Evolutionary conservation across 768 basidiomycete species (phyloP).

Genomic region (Pleurotus cornucopiae): DNA sequence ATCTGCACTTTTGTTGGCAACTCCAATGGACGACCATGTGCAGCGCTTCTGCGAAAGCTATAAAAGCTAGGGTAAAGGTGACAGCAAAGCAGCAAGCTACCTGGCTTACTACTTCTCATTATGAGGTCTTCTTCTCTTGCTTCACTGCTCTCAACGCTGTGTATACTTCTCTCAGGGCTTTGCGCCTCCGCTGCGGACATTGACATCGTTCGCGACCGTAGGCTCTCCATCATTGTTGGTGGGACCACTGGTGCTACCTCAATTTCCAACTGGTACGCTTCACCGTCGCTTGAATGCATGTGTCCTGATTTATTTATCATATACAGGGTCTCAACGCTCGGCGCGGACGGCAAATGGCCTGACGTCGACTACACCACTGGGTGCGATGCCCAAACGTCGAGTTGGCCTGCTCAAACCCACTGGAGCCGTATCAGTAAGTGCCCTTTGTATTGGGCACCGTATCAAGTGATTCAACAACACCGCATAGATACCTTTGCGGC

Average conservation of each 20-base stretch:
- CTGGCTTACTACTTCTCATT: not conserved
- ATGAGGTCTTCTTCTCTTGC: not conserved
- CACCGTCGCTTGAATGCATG: no score
- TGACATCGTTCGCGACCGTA: slow-evolving; percentile 28
- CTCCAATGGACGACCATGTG: not conserved
- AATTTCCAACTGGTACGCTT: slow-evolving; percentile 30
- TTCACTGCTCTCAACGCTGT: not conserved
- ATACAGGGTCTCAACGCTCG: slow-evolving; percentile 26
- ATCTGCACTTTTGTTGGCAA: not conserved
- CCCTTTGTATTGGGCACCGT: not conserved
- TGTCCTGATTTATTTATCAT: not conserved
- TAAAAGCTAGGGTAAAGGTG: not conserved
- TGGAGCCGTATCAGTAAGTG: slow-evolving; percentile 41
- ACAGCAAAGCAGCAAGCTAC: not conserved
- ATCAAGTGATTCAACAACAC: not conserved
- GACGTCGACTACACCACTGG: slow-evolving; percentile 50
- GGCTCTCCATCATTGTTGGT: slow-evolving; percentile 35
- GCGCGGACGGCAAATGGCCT: slow-evolving; percentile 38
- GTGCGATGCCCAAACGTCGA: slow-evolving; percentile 45
- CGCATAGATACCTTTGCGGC: slow-evolving; percentile 40
- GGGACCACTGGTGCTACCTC: slow-evolving; percentile 34
- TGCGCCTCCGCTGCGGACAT: slow-evolving; percentile 22
- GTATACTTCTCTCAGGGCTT: not conserved
- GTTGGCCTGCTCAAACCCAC: slow-evolving; percentile 55
- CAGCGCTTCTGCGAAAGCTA: not conserved